Evolutionary conservation across 1,284 basidiomycete species (phyloP).

Genomic region (Filobasidium uniguttulatum): DNA sequence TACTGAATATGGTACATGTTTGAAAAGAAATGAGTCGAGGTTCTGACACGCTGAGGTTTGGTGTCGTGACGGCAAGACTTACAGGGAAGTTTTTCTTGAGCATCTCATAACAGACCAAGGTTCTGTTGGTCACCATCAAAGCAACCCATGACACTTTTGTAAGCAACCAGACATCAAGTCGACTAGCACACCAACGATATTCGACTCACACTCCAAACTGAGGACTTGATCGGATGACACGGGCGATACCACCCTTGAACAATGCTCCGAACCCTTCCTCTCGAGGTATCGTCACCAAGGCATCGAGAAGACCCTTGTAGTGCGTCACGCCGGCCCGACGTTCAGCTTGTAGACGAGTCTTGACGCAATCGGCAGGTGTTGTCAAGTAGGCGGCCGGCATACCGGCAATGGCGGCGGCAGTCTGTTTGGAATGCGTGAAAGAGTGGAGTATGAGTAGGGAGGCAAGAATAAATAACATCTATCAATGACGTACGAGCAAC

Average conservation of each 20-base stretch:
- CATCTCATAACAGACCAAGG: constrained; percentile 76
- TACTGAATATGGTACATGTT: constrained; percentile 43
- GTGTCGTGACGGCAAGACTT: no score
- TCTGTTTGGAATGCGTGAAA: no score
- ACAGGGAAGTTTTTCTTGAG: constrained; percentile 60
- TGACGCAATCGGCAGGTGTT: constrained; percentile 59
- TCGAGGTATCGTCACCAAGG: constrained; percentile 75
- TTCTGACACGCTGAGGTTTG: constrained; percentile 18
- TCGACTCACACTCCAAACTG: constrained; percentile 14
- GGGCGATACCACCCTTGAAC: constrained; percentile 90
- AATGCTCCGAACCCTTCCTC: constrained; percentile 47
- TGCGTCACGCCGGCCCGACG: constrained; percentile 79
- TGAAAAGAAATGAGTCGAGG: neutral
- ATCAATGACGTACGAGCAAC: constrained; percentile 46
- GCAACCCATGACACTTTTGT: constrained; percentile 14
- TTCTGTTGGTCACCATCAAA: constrained; percentile 51
- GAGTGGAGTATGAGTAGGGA: neutral
- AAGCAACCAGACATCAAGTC: neutral
- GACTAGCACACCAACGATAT: neutral
- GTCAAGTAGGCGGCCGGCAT: constrained; percentile 54
- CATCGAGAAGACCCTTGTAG: constrained; percentile 84
- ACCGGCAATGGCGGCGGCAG: constrained; percentile 44
- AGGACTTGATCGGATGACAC: constrained; percentile 57
- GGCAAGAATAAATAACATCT: constrained; percentile 46
- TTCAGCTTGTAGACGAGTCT: constrained; percentile 97